These are phyloP conservation scores for Magnaporthiopsis poae DNA, from an alignment of 2,329 filamentous ascomycete species.

Conservation along the genomic window DNA sequence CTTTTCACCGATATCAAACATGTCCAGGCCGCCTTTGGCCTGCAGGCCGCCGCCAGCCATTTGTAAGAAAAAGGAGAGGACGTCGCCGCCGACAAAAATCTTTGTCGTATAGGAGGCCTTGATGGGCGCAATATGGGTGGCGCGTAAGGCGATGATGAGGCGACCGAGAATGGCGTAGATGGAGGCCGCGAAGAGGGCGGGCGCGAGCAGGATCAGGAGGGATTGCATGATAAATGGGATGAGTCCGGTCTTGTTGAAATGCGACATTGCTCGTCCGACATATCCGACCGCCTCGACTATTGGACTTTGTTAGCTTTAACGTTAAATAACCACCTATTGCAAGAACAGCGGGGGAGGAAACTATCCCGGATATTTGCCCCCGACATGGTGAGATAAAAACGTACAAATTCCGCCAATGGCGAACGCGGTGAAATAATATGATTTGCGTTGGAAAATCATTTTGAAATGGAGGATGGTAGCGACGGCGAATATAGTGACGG, in stretches of 20 bases:
- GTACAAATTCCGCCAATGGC: conserved; percentile 13
- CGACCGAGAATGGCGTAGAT: conserved; percentile 42
- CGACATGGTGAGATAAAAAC: not conserved
- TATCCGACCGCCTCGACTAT: conserved; percentile 12
- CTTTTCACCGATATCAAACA: conserved; percentile 29
- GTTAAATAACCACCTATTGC: no score
- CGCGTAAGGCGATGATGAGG: conserved; percentile 29
- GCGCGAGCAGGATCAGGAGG: conserved; percentile 35
- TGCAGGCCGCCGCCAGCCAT: conserved; percentile 28
- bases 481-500: conserved; percentile 9
- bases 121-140: conserved; percentile 22
- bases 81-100: conserved; percentile 45
- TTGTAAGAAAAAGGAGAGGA: conserved; percentile 43
- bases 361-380: no score
- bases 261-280: conserved; percentile 15
- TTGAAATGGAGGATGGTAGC: conserved; percentile 4
- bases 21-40: conserved; percentile 20
- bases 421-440: conserved; percentile 14
- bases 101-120: conserved; percentile 36
- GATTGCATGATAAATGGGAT: conserved; percentile 33
- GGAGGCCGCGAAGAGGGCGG: conserved; percentile 37
- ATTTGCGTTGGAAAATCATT: conserved; percentile 7
- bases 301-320: not conserved
- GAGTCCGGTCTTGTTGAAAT: conserved; percentile 20
- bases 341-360: no score